Conservation (phyloP, 768 basidiomycete genomes). For the Cyclocybe cylindracea region DNA sequence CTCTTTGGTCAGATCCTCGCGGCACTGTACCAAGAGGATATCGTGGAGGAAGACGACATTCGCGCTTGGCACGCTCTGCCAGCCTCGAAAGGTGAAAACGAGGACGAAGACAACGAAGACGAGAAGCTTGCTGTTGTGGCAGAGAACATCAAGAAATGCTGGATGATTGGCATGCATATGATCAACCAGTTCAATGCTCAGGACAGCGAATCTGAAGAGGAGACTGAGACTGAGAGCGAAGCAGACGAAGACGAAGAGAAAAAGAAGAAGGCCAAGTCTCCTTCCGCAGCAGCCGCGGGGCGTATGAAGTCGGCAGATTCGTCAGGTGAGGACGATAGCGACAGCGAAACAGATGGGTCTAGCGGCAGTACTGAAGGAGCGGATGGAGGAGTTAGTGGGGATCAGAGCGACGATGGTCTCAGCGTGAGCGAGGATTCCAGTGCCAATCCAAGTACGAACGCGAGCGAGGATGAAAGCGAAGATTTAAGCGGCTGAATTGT, state of each 20-base stretch:
- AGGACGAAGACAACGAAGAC: neutral
- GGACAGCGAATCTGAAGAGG: constrained; percentile 46
- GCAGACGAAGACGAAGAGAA: constrained; percentile 24
- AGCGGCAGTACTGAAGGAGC: constrained; percentile 14
- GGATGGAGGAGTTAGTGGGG: constrained; percentile 20
- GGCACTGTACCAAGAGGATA: constrained; percentile 87
- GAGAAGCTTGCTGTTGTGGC: constrained; percentile 26
- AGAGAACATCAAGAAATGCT: constrained; percentile 66
- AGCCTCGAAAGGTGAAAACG: constrained; percentile 41
- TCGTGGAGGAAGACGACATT: constrained; percentile 89
- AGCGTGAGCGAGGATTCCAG: constrained; percentile 20
- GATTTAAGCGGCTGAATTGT: constrained; percentile 1
- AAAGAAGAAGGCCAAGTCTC: constrained; percentile 1
- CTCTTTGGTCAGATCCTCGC: constrained; percentile 87
- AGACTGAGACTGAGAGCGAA: constrained; percentile 25
- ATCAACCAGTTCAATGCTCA: constrained; percentile 83
- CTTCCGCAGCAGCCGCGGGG: neutral
- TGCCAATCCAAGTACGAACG: constrained; percentile 16
- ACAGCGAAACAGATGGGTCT: constrained; percentile 13
- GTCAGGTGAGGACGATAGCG: constrained; percentile 11
- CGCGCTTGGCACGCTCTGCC: constrained; percentile 78
- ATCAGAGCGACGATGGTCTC: constrained; percentile 9
- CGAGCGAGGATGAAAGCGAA: constrained; percentile 23
- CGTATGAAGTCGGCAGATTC: neutral
- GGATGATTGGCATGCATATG: constrained; percentile 72